Percentiles rank a stretch among this genome's conserved stretches.
Conservation (phyloP, 2,329 filamentous ascomycete species). For the Sarocladium kiliense region DNA sequence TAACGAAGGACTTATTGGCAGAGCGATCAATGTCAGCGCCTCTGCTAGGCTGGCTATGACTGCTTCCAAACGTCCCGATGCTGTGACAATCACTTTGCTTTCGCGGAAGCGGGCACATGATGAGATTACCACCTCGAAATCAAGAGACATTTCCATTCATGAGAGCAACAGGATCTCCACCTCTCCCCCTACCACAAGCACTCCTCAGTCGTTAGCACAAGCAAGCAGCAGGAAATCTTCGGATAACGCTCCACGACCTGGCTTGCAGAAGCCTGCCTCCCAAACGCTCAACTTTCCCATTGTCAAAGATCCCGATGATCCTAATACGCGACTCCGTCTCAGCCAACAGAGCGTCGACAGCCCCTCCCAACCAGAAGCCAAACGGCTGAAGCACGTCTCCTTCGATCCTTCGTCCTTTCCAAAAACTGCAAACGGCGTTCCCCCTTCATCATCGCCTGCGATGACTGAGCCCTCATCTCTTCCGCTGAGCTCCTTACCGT, state of each 20-base stretch:
- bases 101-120: background rate
- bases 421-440: background rate
- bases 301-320: conserved; percentile 70
- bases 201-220: background rate
- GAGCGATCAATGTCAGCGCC: conserved; percentile 11
- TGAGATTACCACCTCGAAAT: background rate
- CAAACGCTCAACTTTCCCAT: conserved; percentile 59
- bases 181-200: background rate
- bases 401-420: conserved; percentile 15
- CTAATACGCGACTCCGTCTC: conserved; percentile 55
- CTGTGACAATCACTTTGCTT: background rate
- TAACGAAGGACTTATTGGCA: conserved; percentile 27
- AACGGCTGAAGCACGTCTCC: conserved; percentile 17
- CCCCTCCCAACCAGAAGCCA: conserved; percentile 39
- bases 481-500: background rate
- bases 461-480: background rate
- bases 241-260: conserved; percentile 11
- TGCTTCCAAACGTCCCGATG: background rate
- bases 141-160: background rate
- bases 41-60: background rate
- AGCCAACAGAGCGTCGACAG: conserved; percentile 53
- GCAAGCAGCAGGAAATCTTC: conserved; percentile 9
- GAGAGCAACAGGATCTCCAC: background rate
- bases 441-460: background rate
- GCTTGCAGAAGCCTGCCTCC: conserved; percentile 6